Percentiles rank a stretch among this genome's conserved stretches.
These are phyloP conservation scores for Viola pubescens DNA, from an alignment of 441 rosid genomes.

Conservation along the genomic window DNA sequence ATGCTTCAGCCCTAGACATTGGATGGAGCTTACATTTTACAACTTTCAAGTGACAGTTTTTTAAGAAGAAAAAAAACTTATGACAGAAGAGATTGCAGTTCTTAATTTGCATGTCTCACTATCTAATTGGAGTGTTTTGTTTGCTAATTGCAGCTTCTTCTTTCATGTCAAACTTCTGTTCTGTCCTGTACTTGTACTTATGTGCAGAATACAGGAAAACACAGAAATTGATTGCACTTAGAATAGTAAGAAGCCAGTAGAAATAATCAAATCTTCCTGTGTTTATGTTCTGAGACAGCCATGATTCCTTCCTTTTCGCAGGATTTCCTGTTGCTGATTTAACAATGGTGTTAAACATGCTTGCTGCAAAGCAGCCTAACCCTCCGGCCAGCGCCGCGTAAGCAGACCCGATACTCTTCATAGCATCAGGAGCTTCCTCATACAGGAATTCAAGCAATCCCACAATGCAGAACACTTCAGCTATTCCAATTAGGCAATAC, in stretches of 20 bases:
- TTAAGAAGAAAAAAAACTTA: background rate
- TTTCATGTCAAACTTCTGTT: conserved; percentile 21
- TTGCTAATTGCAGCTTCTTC: conserved; percentile 24
- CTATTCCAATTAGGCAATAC: conserved; percentile 82
- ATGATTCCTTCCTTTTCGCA: conserved; percentile 34
- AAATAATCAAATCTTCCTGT: conserved; percentile 67
- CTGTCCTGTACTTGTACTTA: conserved; percentile 54
- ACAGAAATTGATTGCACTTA: conserved; percentile 60
- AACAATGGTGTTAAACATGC: conserved; percentile 60
- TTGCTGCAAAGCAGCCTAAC: conserved; percentile 73
- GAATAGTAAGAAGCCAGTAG: conserved; percentile 66
- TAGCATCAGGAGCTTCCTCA: conserved; percentile 94
- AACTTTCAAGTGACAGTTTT: background rate
- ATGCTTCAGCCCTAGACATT: no score
- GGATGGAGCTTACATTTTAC: background rate
- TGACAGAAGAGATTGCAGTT: background rate
- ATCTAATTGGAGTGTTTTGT: conserved; percentile 17
- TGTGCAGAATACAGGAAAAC: conserved; percentile 56
- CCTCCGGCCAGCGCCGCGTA: conserved; percentile 91
- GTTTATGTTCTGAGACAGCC: conserved; percentile 85
- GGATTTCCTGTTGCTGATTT: conserved; percentile 51
- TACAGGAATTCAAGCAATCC: conserved; percentile 80
- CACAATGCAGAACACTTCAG: conserved; percentile 81
- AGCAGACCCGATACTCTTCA: conserved; percentile 93
- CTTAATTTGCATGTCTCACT: conserved; percentile 10